phyloP scores from a whole-genome alignment of 2,329 filamentous ascomycete genomes.

The Pyrenophora teres region DNA sequence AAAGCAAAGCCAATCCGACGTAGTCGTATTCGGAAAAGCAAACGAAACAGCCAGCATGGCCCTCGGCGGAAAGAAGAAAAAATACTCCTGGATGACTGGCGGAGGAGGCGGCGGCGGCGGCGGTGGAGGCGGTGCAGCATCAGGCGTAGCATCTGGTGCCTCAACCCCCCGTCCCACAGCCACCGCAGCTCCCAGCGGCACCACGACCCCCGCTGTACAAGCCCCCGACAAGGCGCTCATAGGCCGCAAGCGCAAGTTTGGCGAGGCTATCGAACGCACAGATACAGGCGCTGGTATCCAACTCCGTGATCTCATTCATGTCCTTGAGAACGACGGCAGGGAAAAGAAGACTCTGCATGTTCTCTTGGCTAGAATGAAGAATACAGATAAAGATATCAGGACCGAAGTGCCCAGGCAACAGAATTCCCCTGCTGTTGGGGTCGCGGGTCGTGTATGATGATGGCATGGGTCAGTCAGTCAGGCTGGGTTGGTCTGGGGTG shows the following conservation, averaged over 20 bases:
- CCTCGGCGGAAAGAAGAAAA: conserved; percentile 69
- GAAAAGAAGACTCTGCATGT: conserved; percentile 60
- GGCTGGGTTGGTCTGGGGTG: too few species aligned
- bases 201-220: conserved; percentile 30
- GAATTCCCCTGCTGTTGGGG: conserved; percentile 8
- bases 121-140: conserved; percentile 40
- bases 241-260: conserved; percentile 65
- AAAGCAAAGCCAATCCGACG: conserved; percentile 75
- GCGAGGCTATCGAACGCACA: conserved; percentile 78
- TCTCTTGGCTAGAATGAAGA: conserved; percentile 40
- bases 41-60: conserved; percentile 85
- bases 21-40: conserved; percentile 77
- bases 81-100: conserved; percentile 75
- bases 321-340: conserved; percentile 77
- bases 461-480: too few species aligned
- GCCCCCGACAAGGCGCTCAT: conserved; percentile 53
- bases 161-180: conserved; percentile 40
- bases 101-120: conserved; percentile 47
- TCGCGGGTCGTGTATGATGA: too few species aligned
- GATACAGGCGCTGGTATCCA: conserved; percentile 80
- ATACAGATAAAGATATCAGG: conserved; percentile 35
- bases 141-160: conserved; percentile 34
- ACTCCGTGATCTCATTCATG: conserved; percentile 78
- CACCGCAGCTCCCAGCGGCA: conserved; percentile 30
- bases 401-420: conserved; percentile 4